Base-by-base conservation (phyloP, 1,284 basidiomycete species). In the Moesziomyces sp. region DNA sequence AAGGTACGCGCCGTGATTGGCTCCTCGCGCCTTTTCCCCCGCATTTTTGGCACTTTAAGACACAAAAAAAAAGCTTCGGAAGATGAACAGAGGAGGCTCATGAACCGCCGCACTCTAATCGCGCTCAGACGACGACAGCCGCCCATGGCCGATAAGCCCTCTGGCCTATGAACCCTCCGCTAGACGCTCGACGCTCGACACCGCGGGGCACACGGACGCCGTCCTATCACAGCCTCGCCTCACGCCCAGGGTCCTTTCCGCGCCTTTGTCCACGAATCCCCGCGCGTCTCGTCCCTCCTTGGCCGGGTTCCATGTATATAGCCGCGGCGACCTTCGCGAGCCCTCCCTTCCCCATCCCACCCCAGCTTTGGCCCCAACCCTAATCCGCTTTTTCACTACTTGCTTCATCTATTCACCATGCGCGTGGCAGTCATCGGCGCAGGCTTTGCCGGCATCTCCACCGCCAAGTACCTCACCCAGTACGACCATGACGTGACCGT, bases 381-480 rank as follows among this genome's bases (percentile, higher is more conserved):
- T 5, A 1, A 13, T 9, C 30, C 10, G 10, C 30, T 8, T 30
- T 26, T 19, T 28, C 10, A 9, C 24, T 23, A 3, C 23, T 34
- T 9, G n/a, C 10, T 10, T 24, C 16, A 34, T 18, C 54, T n/a
- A 5, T 5, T 21, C 34, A 65, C 1, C 13, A 76, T 76, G 74
- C 50, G 53, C 21, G 71, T 77, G 42, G 65, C 66, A 43, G 46
- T 77, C 48, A 51, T 77, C 19, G 75, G 75, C 42, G 72, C 73
- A 9, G 75, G 75, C 16, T 75, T 77, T 42, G 52, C 72, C 38
- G 75, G 75, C 49, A 60, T 77, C 35, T 63, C 67, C 10, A 76
- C 72, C 35, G 73, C 75, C 50, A 75, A 75, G 30, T 65, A 69
- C 42, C 64, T 77, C 50, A 49, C 34, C 4, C 65, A 77, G 40